Conservation (phyloP, 768 basidiomycete species). For the Suillus subluteus region DNA sequence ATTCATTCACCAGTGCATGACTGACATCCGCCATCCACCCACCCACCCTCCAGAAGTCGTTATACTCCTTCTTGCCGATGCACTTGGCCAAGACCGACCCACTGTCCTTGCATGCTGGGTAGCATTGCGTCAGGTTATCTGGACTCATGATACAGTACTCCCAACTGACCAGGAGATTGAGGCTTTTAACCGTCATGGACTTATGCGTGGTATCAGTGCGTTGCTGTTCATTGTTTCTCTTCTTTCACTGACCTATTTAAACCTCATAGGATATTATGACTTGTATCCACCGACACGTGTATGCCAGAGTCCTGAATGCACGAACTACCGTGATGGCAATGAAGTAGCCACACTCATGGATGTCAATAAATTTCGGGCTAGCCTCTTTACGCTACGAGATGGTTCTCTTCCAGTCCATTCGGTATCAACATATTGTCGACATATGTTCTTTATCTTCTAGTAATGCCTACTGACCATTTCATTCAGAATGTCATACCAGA, state of each 20-base stretch:
- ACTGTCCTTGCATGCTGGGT: too few relatives aligned
- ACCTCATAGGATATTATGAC: conserved; percentile 8
- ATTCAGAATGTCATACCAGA: too few relatives aligned
- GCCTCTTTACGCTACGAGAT: conserved; percentile 24
- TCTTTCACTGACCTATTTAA: not conserved
- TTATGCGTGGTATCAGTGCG: too few relatives aligned
- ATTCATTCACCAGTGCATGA: conserved; percentile 8
- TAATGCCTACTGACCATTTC: too few relatives aligned
- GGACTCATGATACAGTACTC: conserved; percentile 4
- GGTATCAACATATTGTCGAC: too few relatives aligned
- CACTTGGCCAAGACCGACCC: too few relatives aligned
- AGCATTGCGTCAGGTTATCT: conserved; percentile 1
- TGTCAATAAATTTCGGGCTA: conserved; percentile 19
- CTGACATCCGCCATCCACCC: conserved; percentile 7
- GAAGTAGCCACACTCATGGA: conserved; percentile 2
- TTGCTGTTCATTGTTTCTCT: not conserved
- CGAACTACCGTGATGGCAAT: conserved; percentile 5
- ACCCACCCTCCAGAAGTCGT: conserved; percentile 5
- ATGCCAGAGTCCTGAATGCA: conserved; percentile 2
- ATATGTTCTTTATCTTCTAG: too few relatives aligned
- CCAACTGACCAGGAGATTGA: conserved; percentile 5
- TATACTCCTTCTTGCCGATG: conserved; percentile 1
- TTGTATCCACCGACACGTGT: conserved; percentile 12
- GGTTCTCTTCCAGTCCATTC: conserved; percentile 28
- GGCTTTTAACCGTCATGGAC: too few relatives aligned